A percentile compares a stretch with the other conserved stretches of the same genome.
These are phyloP conservation scores for Colletotrichum paranaense DNA, from an alignment of 2,329 filamentous ascomycete genomes.

Conservation along the genomic window DNA sequence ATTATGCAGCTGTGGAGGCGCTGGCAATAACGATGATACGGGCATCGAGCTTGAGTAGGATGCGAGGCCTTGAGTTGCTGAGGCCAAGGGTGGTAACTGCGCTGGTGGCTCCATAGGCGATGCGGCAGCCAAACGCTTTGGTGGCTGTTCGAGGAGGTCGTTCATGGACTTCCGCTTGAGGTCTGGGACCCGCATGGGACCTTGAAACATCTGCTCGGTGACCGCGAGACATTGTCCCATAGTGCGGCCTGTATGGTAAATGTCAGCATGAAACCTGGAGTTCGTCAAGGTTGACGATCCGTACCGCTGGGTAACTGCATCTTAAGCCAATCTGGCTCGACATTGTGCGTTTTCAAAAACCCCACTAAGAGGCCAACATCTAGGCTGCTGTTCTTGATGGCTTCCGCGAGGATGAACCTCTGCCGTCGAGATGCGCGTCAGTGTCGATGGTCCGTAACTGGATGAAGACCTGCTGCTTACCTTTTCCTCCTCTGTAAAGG, in stretches of 20 bases:
- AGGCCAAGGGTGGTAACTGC: conserved; percentile 19
- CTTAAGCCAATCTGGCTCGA: conserved; percentile 58
- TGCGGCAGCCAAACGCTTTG: conserved; percentile 45
- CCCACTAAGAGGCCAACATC: conserved; percentile 57
- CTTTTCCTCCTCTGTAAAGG: conserved; percentile 64
- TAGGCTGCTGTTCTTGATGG: conserved; percentile 66
- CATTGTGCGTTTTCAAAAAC: conserved; percentile 53
- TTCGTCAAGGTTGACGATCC: conserved; percentile 9
- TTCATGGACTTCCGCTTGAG: conserved; percentile 50
- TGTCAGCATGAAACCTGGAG: conserved; percentile 14
- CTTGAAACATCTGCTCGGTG: conserved; percentile 51
- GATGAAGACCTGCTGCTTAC: conserved; percentile 48
- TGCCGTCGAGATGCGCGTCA: conserved; percentile 42
- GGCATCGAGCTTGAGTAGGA: conserved; percentile 22
- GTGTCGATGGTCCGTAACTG: conserved; percentile 2
- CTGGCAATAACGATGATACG: conserved; percentile 12
- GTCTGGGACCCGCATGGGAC: conserved; percentile 43
- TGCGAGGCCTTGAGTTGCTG: conserved; percentile 8
- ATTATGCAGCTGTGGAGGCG: conserved; percentile 21
- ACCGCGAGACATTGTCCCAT: conserved; percentile 58
- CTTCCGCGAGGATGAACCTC: conserved; percentile 68
- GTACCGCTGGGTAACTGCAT: conserved; percentile 62
- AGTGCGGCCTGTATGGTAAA: conserved; percentile 53
- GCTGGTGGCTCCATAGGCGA: conserved; percentile 24
- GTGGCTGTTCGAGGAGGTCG: conserved; percentile 45